Base-by-base conservation (phyloP, 805 yeast genomes). In the Yamadazyma phyllophila region DNA sequence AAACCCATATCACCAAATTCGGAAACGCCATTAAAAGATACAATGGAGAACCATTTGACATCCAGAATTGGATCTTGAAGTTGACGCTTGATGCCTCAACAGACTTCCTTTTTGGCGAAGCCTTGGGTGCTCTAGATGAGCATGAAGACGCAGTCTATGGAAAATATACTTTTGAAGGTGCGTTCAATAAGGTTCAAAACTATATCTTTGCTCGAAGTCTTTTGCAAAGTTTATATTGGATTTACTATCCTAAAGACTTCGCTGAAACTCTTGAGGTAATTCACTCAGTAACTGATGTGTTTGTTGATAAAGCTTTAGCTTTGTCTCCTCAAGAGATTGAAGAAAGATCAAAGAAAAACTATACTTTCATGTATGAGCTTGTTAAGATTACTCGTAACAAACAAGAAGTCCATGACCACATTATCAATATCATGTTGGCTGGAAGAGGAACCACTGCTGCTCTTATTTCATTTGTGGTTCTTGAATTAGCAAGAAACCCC, bases 61-160 rank as follows among this genome's bases (percentile, higher is more conserved):
- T 66, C 32, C 73, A 67, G 42, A 67, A 66, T 29, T 60, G 65
- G 39, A 62, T 66, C 44, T 63, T 61, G 48, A 58, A 55, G 36
- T 61, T 69, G 26, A 68, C 74, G 9, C 61, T 70, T 42, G 75
- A 70, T 52, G 60, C 73, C 20, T 62, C 74, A 5, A 57, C 71
- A 6, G 74, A 69, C 48, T 67, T 70, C 50, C 58, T 70, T 43
- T 67, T 70, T 52, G 75, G 74, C 13, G 67, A 66, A 47, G 54
- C 66, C 20, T 64, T 62, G 26, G 58, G 51, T 26, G 50, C 63
- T 7, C 58, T 67, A 26, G 20, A 16, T 29, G 13, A 32, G 16
- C 55, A 56, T 11, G 58, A 61, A 12, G 60, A 62, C 48, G 60
- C 57, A 17, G 24, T 44, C 17, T 26, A 37, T 14, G 53, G 53